Base-by-base conservation (phyloP, 2,329 filamentous ascomycete genomes). In the Ophiostoma fasciatum region DNA sequence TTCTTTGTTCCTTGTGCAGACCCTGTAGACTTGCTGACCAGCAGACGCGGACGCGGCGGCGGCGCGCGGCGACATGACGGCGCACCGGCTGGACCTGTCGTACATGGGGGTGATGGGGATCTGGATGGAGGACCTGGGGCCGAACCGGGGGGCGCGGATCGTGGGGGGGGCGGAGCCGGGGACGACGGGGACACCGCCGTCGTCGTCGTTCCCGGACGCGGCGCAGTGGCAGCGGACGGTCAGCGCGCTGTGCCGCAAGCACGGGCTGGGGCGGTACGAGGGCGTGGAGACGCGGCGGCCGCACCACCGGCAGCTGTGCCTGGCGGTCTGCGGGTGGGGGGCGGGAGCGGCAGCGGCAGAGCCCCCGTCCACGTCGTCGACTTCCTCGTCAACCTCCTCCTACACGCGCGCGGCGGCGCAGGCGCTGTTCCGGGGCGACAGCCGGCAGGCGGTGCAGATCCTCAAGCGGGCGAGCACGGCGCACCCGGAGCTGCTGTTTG, bases 341-440 rank as follows among this genome's bases (percentile, higher is more conserved):
- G 64, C 74, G 55, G n/a, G n/a, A n/a, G n/a, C n/a, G n/a, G n/a
- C n/a, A n/a, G n/a, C n/a, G n/a, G n/a, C n/a, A n/a, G n/a, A n/a
- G n/a, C n/a, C n/a, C n/a, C 61, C 69, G 23, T 23, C 38, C 2
- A 15, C 26, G 21, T 3, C n/a, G 21, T 13, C 7, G 9, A 23
- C 22, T 8, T 8, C 22, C 9, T 5, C 6, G 13, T 6, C 26
- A 4, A 71, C 66, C 1, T 63, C 64, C 2, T 61, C 61, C 43
- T 63, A 81, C 49, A 85, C 83, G 33, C 82, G 80, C 64, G 76
- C 78, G 10, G 78, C 84, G 17, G 81, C 81, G 0, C 71, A 79
- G 42, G 80, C 82, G 2, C 62, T 88, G 2, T 83, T 88, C 52
- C 71, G 77, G 38, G 81, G 79, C 11, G 66, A 81, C 47, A 74